These are phyloP conservation scores for Fusarium sp. DNA, from an alignment of 2,329 filamentous ascomycete genomes.

Conservation along the genomic window DNA sequence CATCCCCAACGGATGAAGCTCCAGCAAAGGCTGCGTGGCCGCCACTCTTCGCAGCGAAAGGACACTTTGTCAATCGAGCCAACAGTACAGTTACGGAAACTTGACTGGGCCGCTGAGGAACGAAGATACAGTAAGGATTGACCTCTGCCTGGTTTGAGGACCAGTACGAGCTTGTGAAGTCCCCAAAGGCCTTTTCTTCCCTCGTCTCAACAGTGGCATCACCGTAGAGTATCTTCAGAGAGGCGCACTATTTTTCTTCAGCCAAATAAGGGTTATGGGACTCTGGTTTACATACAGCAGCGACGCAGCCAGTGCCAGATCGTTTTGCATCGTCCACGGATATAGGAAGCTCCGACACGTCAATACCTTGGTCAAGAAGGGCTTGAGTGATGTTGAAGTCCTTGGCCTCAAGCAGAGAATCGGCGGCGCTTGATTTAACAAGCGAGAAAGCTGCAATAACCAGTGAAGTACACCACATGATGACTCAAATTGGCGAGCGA, in stretches of 20 bases:
- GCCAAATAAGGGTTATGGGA: background rate
- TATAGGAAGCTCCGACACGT: conserved; percentile 6
- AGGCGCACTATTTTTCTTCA: conserved; percentile 1
- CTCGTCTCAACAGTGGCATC: conserved; percentile 9
- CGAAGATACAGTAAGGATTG: conserved; percentile 25
- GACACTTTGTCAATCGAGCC: conserved; percentile 19
- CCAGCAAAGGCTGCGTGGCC: conserved; percentile 56
- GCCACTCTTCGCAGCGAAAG: conserved; percentile 55
- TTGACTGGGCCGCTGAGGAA: conserved; percentile 1
- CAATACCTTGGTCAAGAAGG: conserved; percentile 14
- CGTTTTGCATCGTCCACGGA: background rate
- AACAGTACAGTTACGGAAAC: conserved; percentile 14
- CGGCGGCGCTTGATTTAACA: background rate
- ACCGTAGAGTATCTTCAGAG: conserved; percentile 26
- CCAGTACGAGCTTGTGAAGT: conserved; percentile 16
- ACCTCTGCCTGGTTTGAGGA: conserved; percentile 17
- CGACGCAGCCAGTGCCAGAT: background rate
- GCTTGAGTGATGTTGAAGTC: conserved; percentile 25
- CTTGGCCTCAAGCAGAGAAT: background rate
- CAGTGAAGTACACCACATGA: conserved; percentile 3
- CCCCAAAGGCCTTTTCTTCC: background rate
- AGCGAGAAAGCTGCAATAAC: background rate
- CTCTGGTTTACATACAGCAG: background rate
- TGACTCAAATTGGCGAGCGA: background rate
- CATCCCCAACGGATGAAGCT: conserved; percentile 50